phyloP scores from a whole-genome alignment of 2,329 filamentous ascomycete genomes.

The Rutstroemia sp. region DNA sequence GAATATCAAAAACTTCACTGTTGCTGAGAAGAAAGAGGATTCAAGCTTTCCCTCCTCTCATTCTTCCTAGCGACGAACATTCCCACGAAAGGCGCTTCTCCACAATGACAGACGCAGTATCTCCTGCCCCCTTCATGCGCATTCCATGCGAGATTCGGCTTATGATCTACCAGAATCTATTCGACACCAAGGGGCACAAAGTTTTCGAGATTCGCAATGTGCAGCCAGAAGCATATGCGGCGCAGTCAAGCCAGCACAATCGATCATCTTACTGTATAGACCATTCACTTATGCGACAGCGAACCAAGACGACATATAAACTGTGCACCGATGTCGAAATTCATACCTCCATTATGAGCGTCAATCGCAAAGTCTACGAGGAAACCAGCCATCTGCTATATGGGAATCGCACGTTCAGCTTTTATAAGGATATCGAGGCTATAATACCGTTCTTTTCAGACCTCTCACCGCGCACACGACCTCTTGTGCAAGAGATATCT shows the following conservation, averaged over 20 bases:
- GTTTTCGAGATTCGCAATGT: slow-evolving; percentile 36
- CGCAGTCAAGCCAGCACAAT: slow-evolving; percentile 11
- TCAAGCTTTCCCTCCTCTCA: no score
- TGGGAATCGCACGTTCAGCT: slow-evolving; percentile 48
- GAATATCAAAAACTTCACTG: no score
- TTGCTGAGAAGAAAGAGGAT: no score
- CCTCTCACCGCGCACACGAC: slow-evolving; percentile 41
- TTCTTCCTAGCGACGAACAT: no score
- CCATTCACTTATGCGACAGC: slow-evolving; percentile 32
- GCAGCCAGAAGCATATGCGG: slow-evolving; percentile 20
- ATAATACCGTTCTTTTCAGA: slow-evolving; percentile 52
- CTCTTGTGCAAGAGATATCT: slow-evolving; percentile 41
- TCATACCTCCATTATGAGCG: slow-evolving; percentile 39
- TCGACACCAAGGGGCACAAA: slow-evolving; percentile 32
- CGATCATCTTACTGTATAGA: slow-evolving; percentile 37
- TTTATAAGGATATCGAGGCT: slow-evolving; percentile 52
- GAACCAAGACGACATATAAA: slow-evolving; percentile 48
- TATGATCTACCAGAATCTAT: slow-evolving; percentile 33
- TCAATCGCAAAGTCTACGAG: slow-evolving; percentile 41
- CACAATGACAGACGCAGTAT: not conserved
- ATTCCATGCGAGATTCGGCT: slow-evolving; percentile 24
- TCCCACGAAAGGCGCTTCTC: no score
- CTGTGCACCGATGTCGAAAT: slow-evolving; percentile 36
- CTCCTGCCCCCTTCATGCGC: slow-evolving; percentile 16
- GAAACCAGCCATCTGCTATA: slow-evolving; percentile 53